phyloP scores from a whole-genome alignment of 768 basidiomycete species.

The Xerocomellus chrysenteron region DNA sequence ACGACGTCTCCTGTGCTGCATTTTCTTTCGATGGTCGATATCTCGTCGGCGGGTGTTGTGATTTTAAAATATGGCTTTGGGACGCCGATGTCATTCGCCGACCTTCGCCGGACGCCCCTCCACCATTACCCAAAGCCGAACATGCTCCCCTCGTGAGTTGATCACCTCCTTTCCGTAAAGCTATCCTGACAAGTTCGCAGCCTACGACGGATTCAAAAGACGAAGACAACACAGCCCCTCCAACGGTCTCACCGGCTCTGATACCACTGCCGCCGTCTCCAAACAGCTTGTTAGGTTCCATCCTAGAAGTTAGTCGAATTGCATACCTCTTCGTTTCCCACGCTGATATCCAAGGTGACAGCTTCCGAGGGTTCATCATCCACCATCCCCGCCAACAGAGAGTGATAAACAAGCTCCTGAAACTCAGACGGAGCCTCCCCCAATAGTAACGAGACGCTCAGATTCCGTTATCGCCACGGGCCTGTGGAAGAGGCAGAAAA shows the following conservation, averaged over 20 bases:
- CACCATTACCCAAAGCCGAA: constrained; percentile 8
- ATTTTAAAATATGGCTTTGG: constrained; percentile 31
- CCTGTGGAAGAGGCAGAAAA: constrained; percentile 12
- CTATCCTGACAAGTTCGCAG: constrained; percentile 9
- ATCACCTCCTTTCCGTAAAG: background rate
- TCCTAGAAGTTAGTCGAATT: constrained; percentile 16
- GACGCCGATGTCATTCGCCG: constrained; percentile 22
- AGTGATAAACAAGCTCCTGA: background rate
- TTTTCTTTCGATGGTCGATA: constrained; percentile 31
- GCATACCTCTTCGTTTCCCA: background rate
- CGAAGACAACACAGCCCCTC: background rate
- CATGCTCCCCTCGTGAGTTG: constrained; percentile 13
- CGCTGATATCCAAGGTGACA: constrained; percentile 1
- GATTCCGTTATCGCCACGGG: constrained; percentile 5
- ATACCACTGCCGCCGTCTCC: constrained; percentile 26
- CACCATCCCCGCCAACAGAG: constrained; percentile 1
- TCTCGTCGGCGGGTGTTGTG: constrained; percentile 28
- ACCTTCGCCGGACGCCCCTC: constrained; percentile 11
- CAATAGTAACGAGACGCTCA: background rate
- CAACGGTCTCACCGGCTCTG: constrained; percentile 12
- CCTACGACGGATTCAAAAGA: constrained; percentile 5
- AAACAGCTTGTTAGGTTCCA: constrained; percentile 14
- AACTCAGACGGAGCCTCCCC: constrained; percentile 7
- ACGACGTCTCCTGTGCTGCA: constrained; percentile 33
- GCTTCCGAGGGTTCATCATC: constrained; percentile 14